phyloP scores from a whole-genome alignment of 352 stramenopile genomes.

The Phytophthora idaei region DNA sequence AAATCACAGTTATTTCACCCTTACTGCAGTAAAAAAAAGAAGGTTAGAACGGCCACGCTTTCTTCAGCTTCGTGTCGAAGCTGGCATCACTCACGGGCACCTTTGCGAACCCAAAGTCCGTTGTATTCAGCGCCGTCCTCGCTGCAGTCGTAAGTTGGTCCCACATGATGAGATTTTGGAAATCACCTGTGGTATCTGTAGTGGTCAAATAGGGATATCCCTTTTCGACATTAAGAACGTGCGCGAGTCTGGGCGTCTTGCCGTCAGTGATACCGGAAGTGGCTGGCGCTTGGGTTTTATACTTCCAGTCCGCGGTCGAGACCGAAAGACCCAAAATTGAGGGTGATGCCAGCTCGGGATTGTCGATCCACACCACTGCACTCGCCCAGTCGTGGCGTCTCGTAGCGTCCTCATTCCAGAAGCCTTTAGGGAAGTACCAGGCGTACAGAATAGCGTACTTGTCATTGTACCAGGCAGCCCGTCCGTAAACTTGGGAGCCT shows the following conservation, averaged over 20 bases:
- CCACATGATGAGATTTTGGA: slow-evolving; percentile 23
- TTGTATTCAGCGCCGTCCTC: slow-evolving; percentile 12
- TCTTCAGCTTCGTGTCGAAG: slow-evolving; percentile 19
- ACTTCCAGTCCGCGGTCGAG: slow-evolving; percentile 14
- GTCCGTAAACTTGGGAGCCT: slow-evolving; percentile 23
- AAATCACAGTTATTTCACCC: background rate
- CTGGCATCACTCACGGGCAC: slow-evolving; percentile 14
- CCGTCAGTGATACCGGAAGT: slow-evolving; percentile 12
- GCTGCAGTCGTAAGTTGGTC: slow-evolving; percentile 18
- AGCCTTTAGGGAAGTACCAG: slow-evolving; percentile 29
- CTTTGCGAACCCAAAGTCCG: slow-evolving; percentile 19
- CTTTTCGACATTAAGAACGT: slow-evolving; percentile 9
- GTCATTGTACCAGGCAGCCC: slow-evolving; percentile 17
- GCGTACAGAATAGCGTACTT: slow-evolving; percentile 24
- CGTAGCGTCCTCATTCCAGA: slow-evolving; percentile 5
- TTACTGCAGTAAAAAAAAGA: background rate
- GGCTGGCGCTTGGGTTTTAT: slow-evolving; percentile 4
- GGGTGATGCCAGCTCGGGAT: background rate
- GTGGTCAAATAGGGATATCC: slow-evolving; percentile 11
- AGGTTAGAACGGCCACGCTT: slow-evolving; percentile 20
- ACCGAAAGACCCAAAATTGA: slow-evolving; percentile 15
- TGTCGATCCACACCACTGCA: slow-evolving; percentile 24
- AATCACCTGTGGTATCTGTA: background rate
- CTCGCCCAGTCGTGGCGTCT: slow-evolving; percentile 23
- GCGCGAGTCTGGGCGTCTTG: slow-evolving; percentile 9